Evolutionary conservation across 1,284 basidiomycete genomes (phyloP).

Genomic region (Ganoderma multipileum): DNA sequence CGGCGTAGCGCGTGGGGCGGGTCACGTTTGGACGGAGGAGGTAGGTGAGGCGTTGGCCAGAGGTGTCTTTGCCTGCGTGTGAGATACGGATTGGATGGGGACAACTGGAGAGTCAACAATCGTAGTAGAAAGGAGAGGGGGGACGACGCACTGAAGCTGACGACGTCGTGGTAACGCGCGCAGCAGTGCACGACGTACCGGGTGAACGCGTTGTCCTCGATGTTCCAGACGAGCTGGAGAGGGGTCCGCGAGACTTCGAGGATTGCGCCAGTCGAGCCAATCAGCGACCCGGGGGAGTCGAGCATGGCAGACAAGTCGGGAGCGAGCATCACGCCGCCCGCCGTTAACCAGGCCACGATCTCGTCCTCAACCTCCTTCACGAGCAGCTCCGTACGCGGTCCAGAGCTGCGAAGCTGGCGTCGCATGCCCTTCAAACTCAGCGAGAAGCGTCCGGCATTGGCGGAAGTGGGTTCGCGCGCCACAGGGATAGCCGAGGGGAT

Average conservation of each 20-base stretch:
- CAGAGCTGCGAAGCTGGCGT: constrained; percentile 64
- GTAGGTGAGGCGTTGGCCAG: constrained; percentile 72
- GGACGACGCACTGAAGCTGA: constrained; percentile 76
- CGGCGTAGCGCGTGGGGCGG: constrained; percentile 57
- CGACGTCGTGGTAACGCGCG: constrained; percentile 77
- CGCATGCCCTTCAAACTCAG: constrained; percentile 78
- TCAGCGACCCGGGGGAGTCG: constrained; percentile 47
- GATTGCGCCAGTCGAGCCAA: constrained; percentile 62
- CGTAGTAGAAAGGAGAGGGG: background rate
- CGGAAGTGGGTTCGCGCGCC: constrained; percentile 54
- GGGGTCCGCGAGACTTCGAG: constrained; percentile 70
- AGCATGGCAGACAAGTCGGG: constrained; percentile 50
- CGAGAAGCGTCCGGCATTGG: constrained; percentile 78
- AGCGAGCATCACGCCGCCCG: constrained; percentile 60
- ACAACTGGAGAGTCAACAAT: too few species aligned
- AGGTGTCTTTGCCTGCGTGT: constrained; percentile 67
- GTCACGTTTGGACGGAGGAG: constrained; percentile 78
- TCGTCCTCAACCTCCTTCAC: constrained; percentile 72
- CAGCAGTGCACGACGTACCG: constrained; percentile 83
- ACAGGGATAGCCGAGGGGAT: constrained; percentile 54
- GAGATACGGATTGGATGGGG: background rate
- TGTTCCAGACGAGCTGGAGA: constrained; percentile 72
- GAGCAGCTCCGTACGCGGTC: constrained; percentile 64
- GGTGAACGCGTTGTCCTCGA: constrained; percentile 71
- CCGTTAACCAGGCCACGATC: constrained; percentile 64